Evolutionary conservation across 345 rosid species (phyloP).

Genomic region (Stellera chamaejasme): DNA sequence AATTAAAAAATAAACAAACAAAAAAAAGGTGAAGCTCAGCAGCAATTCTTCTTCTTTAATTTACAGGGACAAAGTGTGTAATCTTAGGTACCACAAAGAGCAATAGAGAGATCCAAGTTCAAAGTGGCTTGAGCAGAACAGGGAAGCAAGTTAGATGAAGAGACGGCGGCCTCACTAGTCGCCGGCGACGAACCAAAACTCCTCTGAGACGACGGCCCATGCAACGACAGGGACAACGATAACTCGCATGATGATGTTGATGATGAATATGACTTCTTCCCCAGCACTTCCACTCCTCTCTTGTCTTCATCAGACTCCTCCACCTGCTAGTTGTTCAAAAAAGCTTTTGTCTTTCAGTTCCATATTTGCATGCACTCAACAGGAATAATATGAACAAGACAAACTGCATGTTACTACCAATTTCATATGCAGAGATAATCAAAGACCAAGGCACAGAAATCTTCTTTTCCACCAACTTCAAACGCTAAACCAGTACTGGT

Average conservation of each 20-base stretch:
- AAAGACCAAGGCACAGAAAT: too few species aligned
- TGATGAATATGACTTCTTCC: slow-evolving; percentile 7
- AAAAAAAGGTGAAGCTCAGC: background rate
- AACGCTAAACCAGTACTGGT: background rate
- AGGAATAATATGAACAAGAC: too few species aligned
- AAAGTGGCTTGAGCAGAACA: slow-evolving; percentile 22
- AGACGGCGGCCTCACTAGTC: slow-evolving; percentile 61
- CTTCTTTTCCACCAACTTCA: slow-evolving; percentile 3
- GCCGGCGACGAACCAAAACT: slow-evolving; percentile 31
- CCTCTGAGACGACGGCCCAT: slow-evolving; percentile 30
- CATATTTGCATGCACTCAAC: background rate
- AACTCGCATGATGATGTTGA: too few species aligned
- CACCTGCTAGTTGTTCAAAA: background rate
- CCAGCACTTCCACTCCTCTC: slow-evolving; percentile 9
- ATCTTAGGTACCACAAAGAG: slow-evolving; percentile 50
- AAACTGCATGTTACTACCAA: too few species aligned
- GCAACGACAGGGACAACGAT: slow-evolving; percentile 48
- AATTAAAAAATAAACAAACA: background rate
- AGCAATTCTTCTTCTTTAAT: too few species aligned
- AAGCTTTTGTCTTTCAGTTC: background rate
- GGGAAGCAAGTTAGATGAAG: slow-evolving; percentile 33
- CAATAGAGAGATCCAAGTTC: slow-evolving; percentile 63
- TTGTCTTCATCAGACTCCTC: slow-evolving; percentile 2
- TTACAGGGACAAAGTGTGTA: background rate
- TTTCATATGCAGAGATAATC: too few species aligned